phyloP scores from a whole-genome alignment of 2,329 filamentous ascomycete species.

The Rachicladosporium sp. region DNA sequence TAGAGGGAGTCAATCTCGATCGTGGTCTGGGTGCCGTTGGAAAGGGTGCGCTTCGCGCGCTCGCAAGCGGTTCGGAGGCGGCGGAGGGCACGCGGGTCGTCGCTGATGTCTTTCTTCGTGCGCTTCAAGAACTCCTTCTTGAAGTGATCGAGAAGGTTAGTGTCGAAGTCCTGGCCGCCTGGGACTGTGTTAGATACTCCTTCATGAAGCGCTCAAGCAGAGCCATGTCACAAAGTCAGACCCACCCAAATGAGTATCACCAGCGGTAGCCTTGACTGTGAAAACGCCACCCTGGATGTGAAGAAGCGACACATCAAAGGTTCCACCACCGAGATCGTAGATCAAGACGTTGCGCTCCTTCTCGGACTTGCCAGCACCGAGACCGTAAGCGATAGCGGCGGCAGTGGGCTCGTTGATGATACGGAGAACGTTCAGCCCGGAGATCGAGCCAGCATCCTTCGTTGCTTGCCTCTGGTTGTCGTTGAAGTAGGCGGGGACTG shows the following conservation, averaged over 20 bases:
- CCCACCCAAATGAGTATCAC: conserved; percentile 61
- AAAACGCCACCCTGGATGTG: conserved; percentile 99
- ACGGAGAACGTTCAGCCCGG: conserved; percentile 95
- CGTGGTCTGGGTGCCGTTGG: conserved; percentile 92
- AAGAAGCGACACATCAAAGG: conserved; percentile 98
- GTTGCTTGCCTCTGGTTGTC: conserved; percentile 99
- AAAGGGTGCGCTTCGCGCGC: conserved; percentile 98
- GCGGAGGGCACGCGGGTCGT: conserved; percentile 83
- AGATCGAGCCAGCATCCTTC: conserved; percentile 97
- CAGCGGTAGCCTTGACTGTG: conserved; percentile 95
- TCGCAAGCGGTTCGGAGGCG: conserved; percentile 96
- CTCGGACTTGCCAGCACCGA: conserved; percentile 49
- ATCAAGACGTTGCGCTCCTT: conserved; percentile 99
- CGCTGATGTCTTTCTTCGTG: conserved; percentile 44
- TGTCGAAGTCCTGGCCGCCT: conserved; percentile 70
- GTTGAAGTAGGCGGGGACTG: conserved; percentile 99
- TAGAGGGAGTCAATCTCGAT: conserved; percentile 98
- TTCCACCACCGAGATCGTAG: conserved; percentile 99
- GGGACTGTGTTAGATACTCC: too few relatives aligned
- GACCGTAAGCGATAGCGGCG: conserved; percentile 95
- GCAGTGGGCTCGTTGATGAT: conserved; percentile 99
- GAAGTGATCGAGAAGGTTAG: conserved; percentile 89
- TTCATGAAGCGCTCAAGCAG: too few relatives aligned
- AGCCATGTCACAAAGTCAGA: too few relatives aligned
- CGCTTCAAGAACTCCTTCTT: conserved; percentile 65